Evolutionary conservation across 768 basidiomycete genomes (phyloP).

Genomic region (Rossbeevera mucosa): DNA sequence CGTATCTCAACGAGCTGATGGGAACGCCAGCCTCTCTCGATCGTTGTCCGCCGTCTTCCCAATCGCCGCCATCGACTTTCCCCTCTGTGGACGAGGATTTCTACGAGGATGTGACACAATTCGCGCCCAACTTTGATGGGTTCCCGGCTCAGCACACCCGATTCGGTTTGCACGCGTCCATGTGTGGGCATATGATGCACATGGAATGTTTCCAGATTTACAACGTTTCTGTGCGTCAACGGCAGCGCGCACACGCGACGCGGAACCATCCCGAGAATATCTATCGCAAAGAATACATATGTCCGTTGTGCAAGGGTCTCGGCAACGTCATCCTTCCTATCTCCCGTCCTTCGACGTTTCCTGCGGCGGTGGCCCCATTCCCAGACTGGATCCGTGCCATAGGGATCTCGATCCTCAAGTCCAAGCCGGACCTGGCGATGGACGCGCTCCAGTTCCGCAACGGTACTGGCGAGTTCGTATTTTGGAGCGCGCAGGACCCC

Average conservation of each 20-base stretch:
- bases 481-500: slow-evolving; percentile 81
- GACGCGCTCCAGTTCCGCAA: slow-evolving; percentile 72
- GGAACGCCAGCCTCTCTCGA: slow-evolving; percentile 64
- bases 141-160: slow-evolving; percentile 68
- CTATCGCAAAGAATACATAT: slow-evolving; percentile 91
- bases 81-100: slow-evolving; percentile 20
- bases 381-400: slow-evolving; percentile 88
- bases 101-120: slow-evolving; percentile 27
- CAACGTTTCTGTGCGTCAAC: slow-evolving; percentile 77
- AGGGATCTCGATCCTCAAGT: slow-evolving; percentile 84
- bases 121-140: slow-evolving; percentile 69
- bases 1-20: slow-evolving; percentile 70
- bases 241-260: slow-evolving; percentile 84
- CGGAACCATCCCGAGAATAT: slow-evolving; percentile 93
- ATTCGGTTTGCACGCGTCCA: slow-evolving; percentile 82
- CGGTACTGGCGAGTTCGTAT: slow-evolving; percentile 84
- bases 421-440: slow-evolving; percentile 66
- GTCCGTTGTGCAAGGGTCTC: slow-evolving; percentile 93
- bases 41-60: slow-evolving; percentile 28
- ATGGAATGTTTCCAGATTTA: slow-evolving; percentile 91
- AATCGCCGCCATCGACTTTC: slow-evolving; percentile 33
- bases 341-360: slow-evolving; percentile 42
- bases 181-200: slow-evolving; percentile 98
- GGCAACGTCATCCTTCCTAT: slow-evolving; percentile 94
- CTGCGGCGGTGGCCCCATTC: slow-evolving; percentile 55